These are phyloP conservation scores for Cunninghamia lanceolata DNA, from an alignment of 75 land plant genomes.

Conservation along the genomic window DNA sequence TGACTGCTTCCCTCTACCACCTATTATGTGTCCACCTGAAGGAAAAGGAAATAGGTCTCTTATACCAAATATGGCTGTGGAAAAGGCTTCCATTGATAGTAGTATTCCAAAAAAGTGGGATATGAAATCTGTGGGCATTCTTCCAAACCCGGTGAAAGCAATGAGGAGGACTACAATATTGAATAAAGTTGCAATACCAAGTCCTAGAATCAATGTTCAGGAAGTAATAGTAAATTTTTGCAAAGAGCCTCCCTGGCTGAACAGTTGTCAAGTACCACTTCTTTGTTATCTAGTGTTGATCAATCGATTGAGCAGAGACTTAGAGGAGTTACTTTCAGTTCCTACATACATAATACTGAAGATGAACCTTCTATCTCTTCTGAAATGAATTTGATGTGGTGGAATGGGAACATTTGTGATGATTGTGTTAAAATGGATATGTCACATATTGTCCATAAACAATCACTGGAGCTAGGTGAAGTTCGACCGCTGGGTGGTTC, in stretches of 20 bases:
- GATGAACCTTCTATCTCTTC: too few species aligned
- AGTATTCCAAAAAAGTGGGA: constrained; percentile 6
- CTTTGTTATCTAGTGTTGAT: not conserved
- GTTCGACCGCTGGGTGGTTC: not conserved
- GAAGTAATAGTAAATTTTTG: not conserved
- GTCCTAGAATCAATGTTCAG: not conserved
- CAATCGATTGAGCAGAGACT: not conserved
- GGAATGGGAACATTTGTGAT: not conserved
- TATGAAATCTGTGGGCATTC: not conserved
- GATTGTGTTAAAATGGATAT: not conserved
- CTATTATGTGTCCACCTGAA: constrained; percentile 42
- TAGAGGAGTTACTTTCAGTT: not conserved
- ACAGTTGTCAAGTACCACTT: not conserved
- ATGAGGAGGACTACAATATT: not conserved
- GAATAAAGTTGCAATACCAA: not conserved
- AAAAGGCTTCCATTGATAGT: constrained; percentile 11
- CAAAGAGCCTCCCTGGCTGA: not conserved
- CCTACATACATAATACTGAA: not conserved
- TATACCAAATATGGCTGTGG: constrained; percentile 19
- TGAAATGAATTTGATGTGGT: not conserved
- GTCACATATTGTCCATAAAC: not conserved
- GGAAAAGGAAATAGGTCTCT: not conserved
- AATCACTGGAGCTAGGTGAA: not conserved
- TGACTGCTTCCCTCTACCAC: constrained; percentile 91
- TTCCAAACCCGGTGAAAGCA: not conserved